Evolutionary conservation across 257 asterid species (phyloP).

Genomic region (Capsicum pubescens): DNA sequence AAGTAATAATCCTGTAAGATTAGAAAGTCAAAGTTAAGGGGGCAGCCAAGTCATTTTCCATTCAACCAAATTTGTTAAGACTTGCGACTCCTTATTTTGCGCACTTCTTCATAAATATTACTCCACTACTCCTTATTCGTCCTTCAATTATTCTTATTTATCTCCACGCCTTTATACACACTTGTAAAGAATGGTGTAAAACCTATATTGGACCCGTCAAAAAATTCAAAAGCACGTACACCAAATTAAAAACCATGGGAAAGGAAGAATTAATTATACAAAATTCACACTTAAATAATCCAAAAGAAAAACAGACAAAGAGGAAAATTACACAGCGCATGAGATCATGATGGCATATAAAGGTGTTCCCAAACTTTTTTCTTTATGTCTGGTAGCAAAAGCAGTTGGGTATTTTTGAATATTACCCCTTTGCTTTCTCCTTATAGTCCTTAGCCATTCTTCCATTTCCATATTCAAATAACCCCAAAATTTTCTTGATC

Average conservation of each 20-base stretch:
- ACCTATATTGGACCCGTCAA: background rate
- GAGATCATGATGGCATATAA: constrained; percentile 43
- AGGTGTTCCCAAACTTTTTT: constrained; percentile 39
- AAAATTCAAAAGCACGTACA: background rate
- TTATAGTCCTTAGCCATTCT: constrained; percentile 34
- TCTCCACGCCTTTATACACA: background rate
- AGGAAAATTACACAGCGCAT: background rate
- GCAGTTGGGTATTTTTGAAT: constrained; percentile 49
- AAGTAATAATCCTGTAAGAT: background rate
- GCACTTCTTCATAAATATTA: background rate
- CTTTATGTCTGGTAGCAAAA: constrained; percentile 46
- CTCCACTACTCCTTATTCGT: constrained; percentile 11
- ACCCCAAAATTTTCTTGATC: background rate
- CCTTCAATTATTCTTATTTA: constrained; percentile 9
- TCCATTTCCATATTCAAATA: constrained; percentile 22
- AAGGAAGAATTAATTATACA: background rate
- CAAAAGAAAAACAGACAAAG: background rate
- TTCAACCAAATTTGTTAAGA: constrained; percentile 45
- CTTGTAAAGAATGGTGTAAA: background rate
- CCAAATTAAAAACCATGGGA: background rate
- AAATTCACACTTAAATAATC: background rate
- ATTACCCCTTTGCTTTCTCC: constrained; percentile 28
- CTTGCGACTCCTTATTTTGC: constrained; percentile 24
- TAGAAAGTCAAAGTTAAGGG: constrained; percentile 44
- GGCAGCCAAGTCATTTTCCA: constrained; percentile 40